These are phyloP conservation scores for Conidiobolus incongruus DNA, from an alignment of 371 early-diverging fungal genomes.

Conservation along the genomic window DNA sequence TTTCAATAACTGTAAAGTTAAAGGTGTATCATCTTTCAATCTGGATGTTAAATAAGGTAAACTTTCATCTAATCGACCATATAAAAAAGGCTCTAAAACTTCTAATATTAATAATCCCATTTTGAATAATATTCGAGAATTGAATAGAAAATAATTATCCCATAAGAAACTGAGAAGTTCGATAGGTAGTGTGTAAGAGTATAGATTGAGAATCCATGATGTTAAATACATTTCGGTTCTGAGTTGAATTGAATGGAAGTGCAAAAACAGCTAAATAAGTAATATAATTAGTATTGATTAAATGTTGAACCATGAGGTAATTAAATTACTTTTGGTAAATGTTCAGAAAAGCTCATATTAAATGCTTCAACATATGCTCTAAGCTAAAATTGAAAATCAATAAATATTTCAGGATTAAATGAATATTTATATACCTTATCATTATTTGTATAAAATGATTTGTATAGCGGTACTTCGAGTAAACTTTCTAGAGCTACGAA, in stretches of 20 bases:
- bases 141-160: background rate
- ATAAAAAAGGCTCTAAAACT: background rate
- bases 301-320: background rate
- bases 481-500: background rate
- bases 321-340: background rate
- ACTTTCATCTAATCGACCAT: background rate
- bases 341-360: background rate
- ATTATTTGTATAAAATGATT: background rate
- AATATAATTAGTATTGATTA: no score
- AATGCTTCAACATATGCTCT: background rate
- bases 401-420: no score
- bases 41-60: background rate
- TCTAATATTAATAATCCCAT: background rate
- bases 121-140: background rate
- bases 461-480: background rate
- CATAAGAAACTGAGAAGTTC: background rate
- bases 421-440: no score
- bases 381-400: no score
- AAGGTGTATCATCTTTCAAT: no score
- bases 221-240: background rate
- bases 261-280: background rate
- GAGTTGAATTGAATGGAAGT: background rate
- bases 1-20: no score
- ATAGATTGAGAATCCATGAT: background rate
- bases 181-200: background rate